phyloP scores from a whole-genome alignment of 495 filamentous ascomycete species.

The Talaromyces nanjingensis region DNA sequence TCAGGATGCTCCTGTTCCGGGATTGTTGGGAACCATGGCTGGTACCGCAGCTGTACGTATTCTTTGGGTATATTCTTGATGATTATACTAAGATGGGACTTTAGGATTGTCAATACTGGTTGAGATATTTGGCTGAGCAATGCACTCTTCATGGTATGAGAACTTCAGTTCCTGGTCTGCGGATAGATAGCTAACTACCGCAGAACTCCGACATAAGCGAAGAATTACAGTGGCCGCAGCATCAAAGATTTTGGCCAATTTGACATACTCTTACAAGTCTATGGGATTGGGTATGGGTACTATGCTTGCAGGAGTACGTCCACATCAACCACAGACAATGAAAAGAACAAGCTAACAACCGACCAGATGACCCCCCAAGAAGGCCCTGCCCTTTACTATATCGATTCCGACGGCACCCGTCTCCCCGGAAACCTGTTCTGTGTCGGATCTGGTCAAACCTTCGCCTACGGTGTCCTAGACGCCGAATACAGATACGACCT shows the following conservation, averaged over 20 bases:
- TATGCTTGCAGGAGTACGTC: conserved; percentile 88
- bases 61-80: not conserved
- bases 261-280: conserved; percentile 97
- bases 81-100: conserved; percentile 8
- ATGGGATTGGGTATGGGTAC: conserved; percentile 98
- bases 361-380: conserved; percentile 72
- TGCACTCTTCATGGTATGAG: conserved; percentile 79
- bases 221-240: conserved; percentile 95
- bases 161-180: too few relatives aligned
- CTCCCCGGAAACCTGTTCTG: conserved; percentile 94
- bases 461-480: conserved; percentile 96
- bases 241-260: conserved; percentile 96
- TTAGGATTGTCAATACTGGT: conserved; percentile 98
- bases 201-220: conserved; percentile 93
- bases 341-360: conserved; percentile 2
- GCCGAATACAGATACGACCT: conserved; percentile 90
- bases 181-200: not conserved
- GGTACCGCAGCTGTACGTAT: conserved; percentile 82
- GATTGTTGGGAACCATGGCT: conserved; percentile 94
- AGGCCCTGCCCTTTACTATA: conserved; percentile 97
- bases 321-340: not conserved
- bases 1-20: conserved; percentile 68
- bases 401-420: conserved; percentile 94
- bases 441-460: conserved; percentile 95
- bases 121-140: conserved; percentile 96